Conservation (phyloP, 2,329 filamentous ascomycete genomes). For the Exophiala xenobiotica region DNA sequence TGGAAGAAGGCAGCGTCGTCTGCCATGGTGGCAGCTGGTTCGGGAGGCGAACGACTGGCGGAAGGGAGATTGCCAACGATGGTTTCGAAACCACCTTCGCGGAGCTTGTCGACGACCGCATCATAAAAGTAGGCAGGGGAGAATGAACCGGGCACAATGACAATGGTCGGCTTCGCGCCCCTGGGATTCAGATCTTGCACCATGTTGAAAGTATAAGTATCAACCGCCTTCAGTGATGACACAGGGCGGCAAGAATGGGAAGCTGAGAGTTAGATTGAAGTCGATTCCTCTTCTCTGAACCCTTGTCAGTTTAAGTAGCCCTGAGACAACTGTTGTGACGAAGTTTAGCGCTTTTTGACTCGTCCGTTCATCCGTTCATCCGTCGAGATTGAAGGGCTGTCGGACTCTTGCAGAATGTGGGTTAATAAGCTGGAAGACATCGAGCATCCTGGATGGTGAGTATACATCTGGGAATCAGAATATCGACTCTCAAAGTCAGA, state of each 20-base stretch:
- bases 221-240: too few species aligned
- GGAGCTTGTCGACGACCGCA: constrained; percentile 32
- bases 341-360: too few species aligned
- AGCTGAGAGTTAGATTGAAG: too few species aligned
- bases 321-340: too few species aligned
- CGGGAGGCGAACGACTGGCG: constrained; percentile 17
- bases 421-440: too few species aligned
- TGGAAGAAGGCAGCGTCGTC: constrained; percentile 36
- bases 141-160: constrained; percentile 39
- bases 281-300: too few species aligned
- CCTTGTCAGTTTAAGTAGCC: too few species aligned
- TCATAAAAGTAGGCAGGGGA: constrained; percentile 15
- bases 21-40: constrained; percentile 32
- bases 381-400: too few species aligned
- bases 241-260: too few species aligned
- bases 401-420: too few species aligned
- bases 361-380: too few species aligned
- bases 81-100: constrained; percentile 35
- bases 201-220: background rate
- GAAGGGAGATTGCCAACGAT: constrained; percentile 34
- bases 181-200: background rate
- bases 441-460: background rate
- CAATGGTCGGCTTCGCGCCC: constrained; percentile 34
- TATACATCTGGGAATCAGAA: background rate
- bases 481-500: background rate